Base-by-base conservation (phyloP, 257 asterid species). In the Sherardia arvensis region DNA sequence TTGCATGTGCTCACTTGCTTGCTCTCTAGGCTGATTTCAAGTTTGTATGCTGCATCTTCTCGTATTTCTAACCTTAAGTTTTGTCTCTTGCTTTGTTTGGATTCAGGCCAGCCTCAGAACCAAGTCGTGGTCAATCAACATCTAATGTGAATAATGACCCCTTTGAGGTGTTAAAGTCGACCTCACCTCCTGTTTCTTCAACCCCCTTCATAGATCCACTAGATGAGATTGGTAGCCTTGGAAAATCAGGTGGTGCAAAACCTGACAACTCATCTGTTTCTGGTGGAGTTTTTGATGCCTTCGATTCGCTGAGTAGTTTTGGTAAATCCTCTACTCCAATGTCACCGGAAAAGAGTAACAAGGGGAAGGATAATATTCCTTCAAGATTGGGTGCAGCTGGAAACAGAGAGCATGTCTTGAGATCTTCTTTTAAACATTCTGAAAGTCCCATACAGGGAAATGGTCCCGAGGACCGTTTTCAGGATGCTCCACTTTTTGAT, bases 401-500 rank as follows among this genome's bases (percentile, higher is more conserved):
- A 40, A 64, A 69, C 68, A 69, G 79, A 54, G 94, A 81, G 73
- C 85, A 78, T 5, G 76, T 67, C 62, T 80, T 72, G 43, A 81
- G 73, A 59, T 76, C 91, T 66, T 81, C 92, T 75, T 80, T 64
- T 70, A 75, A 73, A 76, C 76, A 75, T 75, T 78, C 90, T 30
- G 94, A 79, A 68, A 83, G 73, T 73, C 77, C 73, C 66, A 66
- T 74, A 1, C 83, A 77, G 76, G 73, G 77, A 73, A 79, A 79
- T 68, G 84, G 71, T 45, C 85, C 85, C 21, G 80, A 64, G 32
- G 86, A 83, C 68, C 56, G 66, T 73, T 73, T 75, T 73, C 83
- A 80, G 79, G 95, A 85, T 70, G 77, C 92, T 66, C 83, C 95
- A 28, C 67, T 84, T 23, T 93, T 90, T 78, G 95, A 93, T 71